Percentiles rank a stretch among this genome's conserved stretches.
Evolutionary conservation across 345 rosid species (phyloP).

Genomic region (Psidium guajava): DNA sequence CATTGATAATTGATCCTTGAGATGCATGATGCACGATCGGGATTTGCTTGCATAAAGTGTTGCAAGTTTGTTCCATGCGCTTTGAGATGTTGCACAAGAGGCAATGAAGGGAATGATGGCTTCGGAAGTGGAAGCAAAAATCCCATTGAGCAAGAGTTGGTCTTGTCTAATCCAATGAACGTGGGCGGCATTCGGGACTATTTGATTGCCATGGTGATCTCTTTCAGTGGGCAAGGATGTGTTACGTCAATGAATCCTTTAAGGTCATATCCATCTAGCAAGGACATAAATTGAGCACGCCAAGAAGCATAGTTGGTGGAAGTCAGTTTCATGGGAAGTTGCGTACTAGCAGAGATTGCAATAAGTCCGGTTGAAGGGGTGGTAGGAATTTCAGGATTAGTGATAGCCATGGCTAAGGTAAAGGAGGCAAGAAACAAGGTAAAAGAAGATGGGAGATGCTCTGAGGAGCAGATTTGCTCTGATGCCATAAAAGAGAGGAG

Average conservation of each 20-base stretch:
- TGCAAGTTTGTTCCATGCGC: background rate
- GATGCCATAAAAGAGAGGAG: too few species aligned
- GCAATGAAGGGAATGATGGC: background rate
- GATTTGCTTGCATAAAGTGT: background rate
- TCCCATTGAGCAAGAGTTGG: background rate
- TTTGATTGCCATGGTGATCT: background rate
- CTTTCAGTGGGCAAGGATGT: background rate
- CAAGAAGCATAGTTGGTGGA: too few species aligned
- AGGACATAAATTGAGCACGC: background rate
- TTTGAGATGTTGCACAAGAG: background rate
- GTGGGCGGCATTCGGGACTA: background rate
- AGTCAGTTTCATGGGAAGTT: too few species aligned
- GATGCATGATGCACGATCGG: background rate
- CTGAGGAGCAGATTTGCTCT: too few species aligned
- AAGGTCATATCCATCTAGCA: background rate
- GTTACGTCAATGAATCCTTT: background rate
- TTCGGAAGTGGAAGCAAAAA: background rate
- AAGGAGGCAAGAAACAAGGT: too few species aligned
- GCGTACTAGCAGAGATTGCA: too few species aligned
- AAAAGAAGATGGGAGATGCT: too few species aligned
- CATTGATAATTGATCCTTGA: background rate
- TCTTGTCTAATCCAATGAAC: background rate
- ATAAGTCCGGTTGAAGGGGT: too few species aligned
- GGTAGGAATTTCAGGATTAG: too few species aligned
- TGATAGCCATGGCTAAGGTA: too few species aligned